A percentile compares a stretch with the other conserved stretches of the same genome.
phyloP scores from a whole-genome alignment of 345 rosid genomes.

The Sapria himalayana region DNA sequence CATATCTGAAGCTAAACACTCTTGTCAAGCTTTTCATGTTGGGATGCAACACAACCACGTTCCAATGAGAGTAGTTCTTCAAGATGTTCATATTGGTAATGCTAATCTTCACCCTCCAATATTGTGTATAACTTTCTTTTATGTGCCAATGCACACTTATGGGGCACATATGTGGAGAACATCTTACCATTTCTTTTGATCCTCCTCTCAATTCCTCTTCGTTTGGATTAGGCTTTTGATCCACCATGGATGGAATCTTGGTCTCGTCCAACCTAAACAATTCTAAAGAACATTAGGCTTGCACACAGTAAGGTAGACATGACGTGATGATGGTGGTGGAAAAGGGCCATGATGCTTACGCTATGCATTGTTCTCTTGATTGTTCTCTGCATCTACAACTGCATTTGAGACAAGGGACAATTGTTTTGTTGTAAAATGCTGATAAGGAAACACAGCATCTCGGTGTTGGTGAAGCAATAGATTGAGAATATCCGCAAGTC shows the following conservation, averaged over 20 bases:
- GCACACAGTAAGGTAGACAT: not conserved
- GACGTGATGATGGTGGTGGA: too few species aligned
- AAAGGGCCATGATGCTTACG: conserved; percentile 12
- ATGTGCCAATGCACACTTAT: conserved; percentile 72
- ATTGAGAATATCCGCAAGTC: conserved; percentile 48
- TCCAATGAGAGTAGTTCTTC: conserved; percentile 61
- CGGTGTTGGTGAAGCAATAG: conserved; percentile 36
- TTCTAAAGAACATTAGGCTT: not conserved
- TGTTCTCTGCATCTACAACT: conserved; percentile 48
- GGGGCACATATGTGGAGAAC: conserved; percentile 64
- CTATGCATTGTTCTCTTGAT: conserved; percentile 24
- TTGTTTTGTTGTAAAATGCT: conserved; percentile 36
- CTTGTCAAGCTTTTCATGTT: conserved; percentile 31
- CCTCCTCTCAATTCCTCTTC: conserved; percentile 13
- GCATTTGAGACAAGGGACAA: conserved; percentile 55
- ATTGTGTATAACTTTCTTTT: conserved; percentile 52
- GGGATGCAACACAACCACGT: conserved; percentile 61
- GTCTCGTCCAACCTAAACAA: conserved; percentile 22
- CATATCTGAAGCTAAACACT: conserved; percentile 62
- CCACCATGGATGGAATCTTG: conserved; percentile 18
- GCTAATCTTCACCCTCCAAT: conserved; percentile 66
- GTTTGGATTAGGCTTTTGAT: conserved; percentile 20
- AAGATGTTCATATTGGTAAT: conserved; percentile 34
- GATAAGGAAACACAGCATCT: conserved; percentile 80
- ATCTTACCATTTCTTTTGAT: conserved; percentile 35